Evolutionary conservation across 225 moss, liverwort and hornwort species (phyloP), one percentile per base, ranked within the genome.

Genomic region (Straminergon stramineum): DNA sequence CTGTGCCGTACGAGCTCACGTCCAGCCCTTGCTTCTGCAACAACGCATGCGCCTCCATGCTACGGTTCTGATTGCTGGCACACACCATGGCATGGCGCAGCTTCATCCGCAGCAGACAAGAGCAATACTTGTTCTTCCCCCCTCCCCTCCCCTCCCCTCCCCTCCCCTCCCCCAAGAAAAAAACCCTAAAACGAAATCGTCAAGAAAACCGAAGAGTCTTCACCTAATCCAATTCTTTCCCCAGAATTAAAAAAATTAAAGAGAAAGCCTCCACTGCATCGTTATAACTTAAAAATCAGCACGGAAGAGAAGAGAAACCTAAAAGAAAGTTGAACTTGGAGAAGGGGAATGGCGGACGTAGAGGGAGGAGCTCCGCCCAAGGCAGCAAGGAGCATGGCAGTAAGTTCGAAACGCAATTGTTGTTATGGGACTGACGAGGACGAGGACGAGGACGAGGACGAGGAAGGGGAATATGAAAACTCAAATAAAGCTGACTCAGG

Each of bases 31-130:
- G 94, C 90, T 93, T 98, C 88, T 95, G 94, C 92, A 98, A 91
- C 90, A 98, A 79, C 78, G 95, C 95, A 92, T 98, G 98, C 78
- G 98, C 98, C 92, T 98, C 98, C 98, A 97, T 98, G 91, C 98
- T 98, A 64, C 98, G 95, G 86, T 98, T 98, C 88, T 98, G 98
- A 89, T 98, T 98, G 90, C 98, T 97, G 77, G 98, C 98, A 85
- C 98, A 98, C 92, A 98, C 98, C 98, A 98, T 98, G 16, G 98
- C 98, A 94, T 97, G 97, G 84, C 98, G 96, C 91, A 98, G 95
- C 96, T 92, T 97, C 98, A 98, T 98, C 87, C 92, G 91, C 91
- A 84, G 91, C 91, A 83, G 83, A 86, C 84, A 88, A 57, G 48
- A 10, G 23, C 48, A 32, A 82, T 35, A 85, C 71, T 87, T 83